These are phyloP conservation scores for Phytopythium boreale DNA, from an alignment of 352 stramenopile species.

Conservation along the genomic window DNA sequence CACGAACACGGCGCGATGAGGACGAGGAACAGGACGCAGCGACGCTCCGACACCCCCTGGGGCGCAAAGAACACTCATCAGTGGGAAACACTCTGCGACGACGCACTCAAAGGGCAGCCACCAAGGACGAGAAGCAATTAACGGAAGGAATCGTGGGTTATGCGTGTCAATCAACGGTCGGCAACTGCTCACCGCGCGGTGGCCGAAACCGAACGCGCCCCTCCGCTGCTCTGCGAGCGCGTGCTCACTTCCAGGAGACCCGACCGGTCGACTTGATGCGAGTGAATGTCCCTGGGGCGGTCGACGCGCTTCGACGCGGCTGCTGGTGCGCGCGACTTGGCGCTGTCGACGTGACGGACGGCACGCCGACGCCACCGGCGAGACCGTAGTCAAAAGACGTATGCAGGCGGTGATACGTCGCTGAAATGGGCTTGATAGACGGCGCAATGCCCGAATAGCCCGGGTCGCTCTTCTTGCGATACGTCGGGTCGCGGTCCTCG, in stretches of 20 bases:
- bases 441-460: neutral
- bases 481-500: conserved; percentile 27
- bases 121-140: neutral
- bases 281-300: neutral
- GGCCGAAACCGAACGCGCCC: neutral
- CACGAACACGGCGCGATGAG: too few species aligned
- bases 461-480: conserved; percentile 10
- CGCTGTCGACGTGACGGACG: conserved; percentile 4
- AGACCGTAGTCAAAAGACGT: conserved; percentile 29
- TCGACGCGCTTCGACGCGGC: neutral
- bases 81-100: too few species aligned
- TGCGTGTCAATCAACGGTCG: neutral
- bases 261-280: neutral
- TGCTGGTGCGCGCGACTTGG: neutral
- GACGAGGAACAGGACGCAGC: too few species aligned
- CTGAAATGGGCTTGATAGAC: conserved; percentile 19
- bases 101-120: neutral
- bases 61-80: neutral
- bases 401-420: conserved; percentile 22
- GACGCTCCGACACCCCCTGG: neutral
- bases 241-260: conserved; percentile 5
- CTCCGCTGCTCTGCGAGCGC: too few species aligned
- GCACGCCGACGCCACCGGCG: neutral
- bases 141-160: neutral
- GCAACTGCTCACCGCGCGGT: neutral